These are phyloP conservation scores for Flagelloscypha sp. DNA, from an alignment of 768 basidiomycete species.

Conservation along the genomic window DNA sequence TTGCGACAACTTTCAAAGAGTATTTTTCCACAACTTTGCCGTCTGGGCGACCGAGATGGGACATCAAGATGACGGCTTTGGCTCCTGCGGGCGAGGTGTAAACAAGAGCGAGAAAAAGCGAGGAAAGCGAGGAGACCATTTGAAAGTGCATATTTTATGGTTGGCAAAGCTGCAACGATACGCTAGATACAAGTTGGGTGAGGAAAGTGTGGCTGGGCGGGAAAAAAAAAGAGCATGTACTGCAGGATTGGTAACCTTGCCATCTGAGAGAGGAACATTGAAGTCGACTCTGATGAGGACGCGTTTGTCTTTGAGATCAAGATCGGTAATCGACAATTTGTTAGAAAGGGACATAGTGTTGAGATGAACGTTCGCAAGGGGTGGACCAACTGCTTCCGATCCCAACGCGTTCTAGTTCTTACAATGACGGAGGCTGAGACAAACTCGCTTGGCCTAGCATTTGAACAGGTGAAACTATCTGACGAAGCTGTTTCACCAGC, in stretches of 20 bases:
- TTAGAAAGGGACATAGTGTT: slow-evolving; percentile 84
- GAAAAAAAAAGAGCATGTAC: slow-evolving; percentile 40
- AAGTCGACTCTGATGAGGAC: slow-evolving; percentile 95
- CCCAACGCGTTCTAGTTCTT: not conserved
- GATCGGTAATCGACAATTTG: slow-evolving; percentile 89
- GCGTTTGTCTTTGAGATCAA: slow-evolving; percentile 79
- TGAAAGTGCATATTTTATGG: slow-evolving; percentile 87
- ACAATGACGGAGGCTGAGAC: slow-evolving; percentile 30
- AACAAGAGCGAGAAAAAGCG: slow-evolving; percentile 8
- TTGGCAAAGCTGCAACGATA: slow-evolving; percentile 93
- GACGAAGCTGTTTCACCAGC: slow-evolving; percentile 8
- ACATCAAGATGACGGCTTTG: slow-evolving; percentile 85
- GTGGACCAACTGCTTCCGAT: slow-evolving; percentile 3
- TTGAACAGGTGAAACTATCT: slow-evolving; percentile 38
- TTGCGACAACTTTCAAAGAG: slow-evolving; percentile 81
- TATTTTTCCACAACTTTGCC: slow-evolving; percentile 85
- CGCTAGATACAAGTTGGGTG: slow-evolving; percentile 47
- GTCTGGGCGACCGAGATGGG: slow-evolving; percentile 95
- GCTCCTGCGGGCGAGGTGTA: slow-evolving; percentile 45
- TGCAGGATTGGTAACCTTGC: slow-evolving; percentile 92
- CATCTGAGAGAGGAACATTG: slow-evolving; percentile 88
- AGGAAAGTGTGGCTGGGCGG: slow-evolving; percentile 8
- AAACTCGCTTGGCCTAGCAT: slow-evolving; percentile 69
- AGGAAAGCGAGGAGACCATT: slow-evolving; percentile 41
- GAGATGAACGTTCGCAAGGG: slow-evolving; percentile 7